Evolutionary conservation across 2,329 filamentous ascomycete species (phyloP), one percentile per base, ranked within the genome.

Genomic region (Clarireedia homoeocarpa): DNA sequence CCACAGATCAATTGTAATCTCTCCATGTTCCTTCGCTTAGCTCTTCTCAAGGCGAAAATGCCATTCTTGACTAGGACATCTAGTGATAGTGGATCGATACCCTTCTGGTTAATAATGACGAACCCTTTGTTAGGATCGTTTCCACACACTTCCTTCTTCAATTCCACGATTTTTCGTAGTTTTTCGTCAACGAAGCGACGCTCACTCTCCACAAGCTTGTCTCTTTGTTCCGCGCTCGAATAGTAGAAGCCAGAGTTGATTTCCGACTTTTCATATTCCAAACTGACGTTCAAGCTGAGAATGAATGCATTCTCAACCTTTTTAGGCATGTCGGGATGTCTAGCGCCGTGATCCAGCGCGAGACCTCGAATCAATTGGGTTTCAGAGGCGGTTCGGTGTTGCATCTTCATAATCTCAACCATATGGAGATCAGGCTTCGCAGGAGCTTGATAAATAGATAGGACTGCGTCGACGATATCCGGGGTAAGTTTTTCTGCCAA

Each of bases 391-490:
- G 89, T 91, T 65, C 92, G 88, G 77, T 99, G 94, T 77, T 99
- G 94, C 92, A 99, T 97, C 72, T 95, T 97, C 94, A 99, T 99
- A 67, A 99, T 97, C 75, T 99, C 94, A 64, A 99, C 82, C 94
- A 99, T 99, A 78, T 97, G 92, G 69, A 99, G 75, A 74, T 99
- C 94, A 56, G 95, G 95, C 77, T 97, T 97, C 61, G 83, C 84
- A 26, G 89, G 89, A 17, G 89, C 78, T 71, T 91, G 82, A 77
- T 96, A 91, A 71, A 99, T 99, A 62, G 94, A 83, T 56, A 99
- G 84, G 48, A 99, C 94, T 58, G 94, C 89, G 71, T 99, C 94
- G 68, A 97, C 94, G 68, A 99, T 96, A 67, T 90, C 88, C 57
- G 94, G 91, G 0, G 91, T 97, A 60, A 99, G 84, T 71, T 91